Conservation (phyloP, 2,329 filamentous ascomycete genomes). For the Pestalotiopsis sp. region DNA sequence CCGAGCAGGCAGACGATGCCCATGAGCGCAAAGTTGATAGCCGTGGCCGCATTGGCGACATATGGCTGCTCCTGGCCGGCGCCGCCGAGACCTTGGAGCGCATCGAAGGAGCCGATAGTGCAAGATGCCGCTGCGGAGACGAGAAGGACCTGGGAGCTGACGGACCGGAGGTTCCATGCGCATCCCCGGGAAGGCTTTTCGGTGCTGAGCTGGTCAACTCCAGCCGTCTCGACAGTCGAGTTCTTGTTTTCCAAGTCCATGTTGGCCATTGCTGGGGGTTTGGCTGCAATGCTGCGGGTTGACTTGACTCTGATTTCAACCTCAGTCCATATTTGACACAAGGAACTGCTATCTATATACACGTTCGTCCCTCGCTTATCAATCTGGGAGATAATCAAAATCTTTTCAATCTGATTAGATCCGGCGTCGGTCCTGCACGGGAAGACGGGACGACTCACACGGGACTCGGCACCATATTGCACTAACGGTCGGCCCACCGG, state of each 20-base stretch:
- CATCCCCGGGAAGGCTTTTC: neutral
- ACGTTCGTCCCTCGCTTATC: neutral
- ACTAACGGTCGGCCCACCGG: neutral
- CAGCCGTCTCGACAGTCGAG: neutral
- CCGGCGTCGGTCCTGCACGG: neutral
- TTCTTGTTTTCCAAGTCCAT: neutral
- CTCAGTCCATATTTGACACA: neutral
- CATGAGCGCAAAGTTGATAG: conserved; percentile 28
- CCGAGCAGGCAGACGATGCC: conserved; percentile 26
- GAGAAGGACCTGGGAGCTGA: neutral
- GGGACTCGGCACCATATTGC: neutral
- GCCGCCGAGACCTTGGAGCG: neutral
- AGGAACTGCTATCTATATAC: neutral
- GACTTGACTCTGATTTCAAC: neutral
- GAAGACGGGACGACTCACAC: neutral
- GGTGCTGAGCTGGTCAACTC: neutral
- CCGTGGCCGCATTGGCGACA: conserved; percentile 24
- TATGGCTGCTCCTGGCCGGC: conserved; percentile 16
- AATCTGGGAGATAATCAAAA: neutral
- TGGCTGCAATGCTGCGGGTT: neutral
- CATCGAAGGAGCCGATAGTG: neutral
- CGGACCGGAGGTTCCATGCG: neutral
- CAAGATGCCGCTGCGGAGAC: neutral
- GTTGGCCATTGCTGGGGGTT: neutral
- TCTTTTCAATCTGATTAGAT: neutral